Evolutionary conservation across 768 basidiomycete species (phyloP).

Genomic region (Lentinula boryana): DNA sequence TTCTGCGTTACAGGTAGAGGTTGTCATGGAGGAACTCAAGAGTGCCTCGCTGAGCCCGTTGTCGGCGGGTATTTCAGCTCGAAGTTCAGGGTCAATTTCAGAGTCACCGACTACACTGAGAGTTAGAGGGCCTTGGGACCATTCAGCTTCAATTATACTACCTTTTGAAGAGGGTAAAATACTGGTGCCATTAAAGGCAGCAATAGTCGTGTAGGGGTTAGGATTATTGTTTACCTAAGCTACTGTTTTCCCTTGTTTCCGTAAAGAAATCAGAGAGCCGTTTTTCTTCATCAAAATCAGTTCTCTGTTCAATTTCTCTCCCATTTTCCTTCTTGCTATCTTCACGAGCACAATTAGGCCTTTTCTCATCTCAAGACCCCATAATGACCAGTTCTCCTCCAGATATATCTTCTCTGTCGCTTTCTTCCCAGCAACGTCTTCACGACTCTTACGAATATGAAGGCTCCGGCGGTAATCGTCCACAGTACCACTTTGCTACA

Average conservation of each 20-base stretch:
- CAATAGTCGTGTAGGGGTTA: constrained; percentile 14
- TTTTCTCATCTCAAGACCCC: not conserved
- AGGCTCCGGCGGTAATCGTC: constrained; percentile 44
- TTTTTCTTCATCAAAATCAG: constrained; percentile 2
- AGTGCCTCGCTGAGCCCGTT: constrained; percentile 1
- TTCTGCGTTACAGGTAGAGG: constrained; percentile 13
- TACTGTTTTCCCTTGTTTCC: not conserved
- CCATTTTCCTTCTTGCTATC: not conserved
- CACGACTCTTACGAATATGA: constrained; percentile 86
- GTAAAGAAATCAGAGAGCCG: not conserved
- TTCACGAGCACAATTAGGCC: constrained; percentile 4
- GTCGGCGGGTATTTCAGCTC: not conserved
- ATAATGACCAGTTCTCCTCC: constrained; percentile 82
- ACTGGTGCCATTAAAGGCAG: constrained; percentile 39
- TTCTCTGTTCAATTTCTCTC: not conserved
- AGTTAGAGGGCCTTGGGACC: constrained; percentile 54
- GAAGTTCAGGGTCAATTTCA: not conserved
- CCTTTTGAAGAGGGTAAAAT: constrained; percentile 41
- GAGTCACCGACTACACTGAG: not conserved
- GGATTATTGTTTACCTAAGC: not conserved
- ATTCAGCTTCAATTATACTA: constrained; percentile 37
- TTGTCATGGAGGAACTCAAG: constrained; percentile 18
- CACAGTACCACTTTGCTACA: constrained; percentile 68
- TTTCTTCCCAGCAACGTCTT: constrained; percentile 67
- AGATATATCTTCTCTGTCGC: constrained; percentile 72